Evolutionary conservation across 306 rosid species (phyloP).

Genomic region (Malus asiatica): DNA sequence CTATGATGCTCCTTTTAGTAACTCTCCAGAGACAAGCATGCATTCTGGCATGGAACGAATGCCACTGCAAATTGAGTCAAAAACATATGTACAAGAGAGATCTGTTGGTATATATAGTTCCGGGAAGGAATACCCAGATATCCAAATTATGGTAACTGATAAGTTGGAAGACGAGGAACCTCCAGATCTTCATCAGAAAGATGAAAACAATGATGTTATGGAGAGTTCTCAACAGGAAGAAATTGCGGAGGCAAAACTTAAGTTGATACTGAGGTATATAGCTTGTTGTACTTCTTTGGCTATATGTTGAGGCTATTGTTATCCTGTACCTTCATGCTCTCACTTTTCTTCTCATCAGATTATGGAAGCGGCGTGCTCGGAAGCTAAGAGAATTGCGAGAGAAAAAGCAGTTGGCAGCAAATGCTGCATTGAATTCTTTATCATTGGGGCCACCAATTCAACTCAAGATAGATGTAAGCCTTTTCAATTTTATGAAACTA

Average conservation of each 20-base stretch:
- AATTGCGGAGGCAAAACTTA: slow-evolving; percentile 67
- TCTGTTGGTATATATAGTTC: slow-evolving; percentile 23
- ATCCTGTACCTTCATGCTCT: slow-evolving; percentile 9
- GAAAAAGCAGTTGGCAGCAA: slow-evolving; percentile 65
- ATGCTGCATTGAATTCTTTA: slow-evolving; percentile 63
- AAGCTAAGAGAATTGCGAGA: slow-evolving; percentile 59
- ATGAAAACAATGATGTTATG: slow-evolving; percentile 27
- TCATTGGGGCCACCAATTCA: slow-evolving; percentile 75
- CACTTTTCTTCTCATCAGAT: slow-evolving; percentile 36
- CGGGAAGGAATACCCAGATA: slow-evolving; percentile 16
- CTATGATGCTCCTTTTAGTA: slow-evolving; percentile 26
- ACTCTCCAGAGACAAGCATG: slow-evolving; percentile 32
- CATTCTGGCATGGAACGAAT: slow-evolving; percentile 28
- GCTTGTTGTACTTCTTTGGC: slow-evolving; percentile 12
- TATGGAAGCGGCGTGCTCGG: slow-evolving; percentile 71
- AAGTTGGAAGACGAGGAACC: slow-evolving; percentile 34
- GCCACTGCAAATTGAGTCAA: slow-evolving; percentile 37
- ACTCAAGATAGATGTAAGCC: slow-evolving; percentile 51
- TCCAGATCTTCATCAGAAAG: slow-evolving; percentile 27
- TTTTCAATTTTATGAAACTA: slow-evolving; percentile 16
- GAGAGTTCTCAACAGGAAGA: slow-evolving; percentile 44
- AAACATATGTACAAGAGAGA: slow-evolving; percentile 30
- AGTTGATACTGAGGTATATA: slow-evolving; percentile 67
- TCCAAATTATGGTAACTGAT: slow-evolving; percentile 21
- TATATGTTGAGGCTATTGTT: slow-evolving; percentile 2